Base-by-base conservation (phyloP, 139 green algal species). In the Tetraselmis striata region DNA sequence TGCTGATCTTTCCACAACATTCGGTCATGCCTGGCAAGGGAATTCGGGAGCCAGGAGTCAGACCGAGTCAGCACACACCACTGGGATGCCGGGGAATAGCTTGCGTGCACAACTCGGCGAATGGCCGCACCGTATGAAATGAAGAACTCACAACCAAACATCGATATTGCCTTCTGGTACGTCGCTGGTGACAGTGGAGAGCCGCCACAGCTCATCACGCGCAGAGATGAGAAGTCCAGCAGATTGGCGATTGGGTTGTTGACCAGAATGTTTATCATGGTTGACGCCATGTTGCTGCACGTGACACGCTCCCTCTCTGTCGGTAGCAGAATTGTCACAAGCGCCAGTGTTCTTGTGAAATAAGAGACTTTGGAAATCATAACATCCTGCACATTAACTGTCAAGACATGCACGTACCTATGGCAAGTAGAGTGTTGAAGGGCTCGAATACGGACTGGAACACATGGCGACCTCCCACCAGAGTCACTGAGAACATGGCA, bases 1-100 rank as follows among this genome's bases (percentile, higher is more conserved):
- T 98, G 77, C 79, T 88, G 87, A 98, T 98, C 87, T 98, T 98
- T 78, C 95, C 95, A 84, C 95, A 98, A 87, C 91, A 96, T 86
- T 98, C 95, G 28, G 95, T 98, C 95, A 98, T 98, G 84, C 94
- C 45, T 67, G 45, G 11, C 5, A 67, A n/a, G n/a, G n/a, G n/a
- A n/a, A n/a, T n/a, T n/a, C n/a, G n/a, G n/a, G n/a, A n/a, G n/a
- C n/a, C n/a, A n/a, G n/a, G n/a, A n/a, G n/a, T n/a, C n/a, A n/a
- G n/a, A n/a, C n/a, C n/a, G n/a, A n/a, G n/a, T n/a, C n/a, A n/a
- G n/a, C n/a, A n/a, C n/a, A n/a, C n/a, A n/a, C n/a, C n/a, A n/a
- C n/a, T n/a, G n/a, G n/a, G n/a, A n/a, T n/a, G n/a, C n/a, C n/a
- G n/a, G n/a, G n/a, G n/a, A n/a, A n/a, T n/a, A n/a, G n/a, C n/a